Evolutionary conservation across 306 rosid genomes (phyloP).

Genomic region (Luffa aegyptiaca): DNA sequence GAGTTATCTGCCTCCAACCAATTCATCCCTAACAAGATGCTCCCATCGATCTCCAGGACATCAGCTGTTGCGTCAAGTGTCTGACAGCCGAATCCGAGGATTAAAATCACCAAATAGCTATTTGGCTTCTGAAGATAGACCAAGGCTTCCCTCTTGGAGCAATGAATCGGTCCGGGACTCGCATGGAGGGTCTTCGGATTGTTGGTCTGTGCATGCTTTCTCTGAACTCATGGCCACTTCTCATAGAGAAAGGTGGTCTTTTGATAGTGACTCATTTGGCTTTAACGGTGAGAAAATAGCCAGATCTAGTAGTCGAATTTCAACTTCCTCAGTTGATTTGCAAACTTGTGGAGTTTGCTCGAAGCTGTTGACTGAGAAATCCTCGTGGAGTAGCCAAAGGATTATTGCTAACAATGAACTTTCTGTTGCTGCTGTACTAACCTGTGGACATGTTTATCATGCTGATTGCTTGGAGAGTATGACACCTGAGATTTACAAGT

Average conservation of each 20-base stretch:
- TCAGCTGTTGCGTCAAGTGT: slow-evolving; percentile 60
- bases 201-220: slow-evolving; percentile 92
- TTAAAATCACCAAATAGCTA: slow-evolving; percentile 64
- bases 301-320: slow-evolving; percentile 70
- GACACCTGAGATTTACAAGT: slow-evolving; percentile 68
- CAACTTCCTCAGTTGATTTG: slow-evolving; percentile 44
- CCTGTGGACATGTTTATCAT: slow-evolving; percentile 82
- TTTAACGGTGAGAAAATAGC: slow-evolving; percentile 54
- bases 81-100: slow-evolving; percentile 63
- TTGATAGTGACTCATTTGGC: slow-evolving; percentile 66
- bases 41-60: slow-evolving; percentile 68
- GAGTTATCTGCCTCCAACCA: slow-evolving; percentile 31
- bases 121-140: slow-evolving; percentile 77
- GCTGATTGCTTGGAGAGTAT: slow-evolving; percentile 81
- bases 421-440: slow-evolving; percentile 65
- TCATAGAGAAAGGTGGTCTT: slow-evolving; percentile 87
- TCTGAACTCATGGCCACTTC: slow-evolving; percentile 90
- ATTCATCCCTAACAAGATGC: slow-evolving; percentile 57
- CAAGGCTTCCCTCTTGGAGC: slow-evolving; percentile 65
- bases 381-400: slow-evolving; percentile 52
- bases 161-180: slow-evolving; percentile 66
- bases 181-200: slow-evolving; percentile 77
- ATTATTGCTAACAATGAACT: slow-evolving; percentile 37
- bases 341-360: slow-evolving; percentile 50
- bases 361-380: slow-evolving; percentile 42